Evolutionary conservation across 2,329 filamentous ascomycete species (phyloP), one percentile per base, ranked within the genome.

Genomic region (Colletotrichum sp.): DNA sequence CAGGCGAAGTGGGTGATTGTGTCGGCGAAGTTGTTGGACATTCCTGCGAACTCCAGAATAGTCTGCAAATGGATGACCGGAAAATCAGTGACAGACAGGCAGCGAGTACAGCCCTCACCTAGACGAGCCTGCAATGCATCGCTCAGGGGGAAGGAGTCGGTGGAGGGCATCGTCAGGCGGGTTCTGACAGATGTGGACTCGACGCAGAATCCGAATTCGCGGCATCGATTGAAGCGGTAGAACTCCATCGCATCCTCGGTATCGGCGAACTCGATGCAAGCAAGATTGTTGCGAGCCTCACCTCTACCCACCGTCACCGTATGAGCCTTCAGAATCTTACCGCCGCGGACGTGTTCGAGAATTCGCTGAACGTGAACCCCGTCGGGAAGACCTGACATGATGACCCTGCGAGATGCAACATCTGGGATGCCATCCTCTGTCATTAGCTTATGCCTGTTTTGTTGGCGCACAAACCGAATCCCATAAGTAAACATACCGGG

Each of bases 401-500:
- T 75, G 55, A 78, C 65, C 4, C 48, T 61, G 4, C 75, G 72
- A 25, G 68, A 78, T 6, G 61, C 32, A 25, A 69, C 59, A n/a
- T 74, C 74, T 76, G 59, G 34, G 16, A 65, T 30, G 15, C 27
- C 64, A 25, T 60, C 13, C 11, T 60, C 28, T 55, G n/a, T 28
- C 8, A 22, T 76, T 65, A 74, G 70, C 65, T 39, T 36, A 25
- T 72, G 68, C 11, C 15, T 44, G 25, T 9, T 59, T 19, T 34
- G 39, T 13, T 65, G 22, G 16, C 75, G 68, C 12, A 72, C 19
- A 48, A 68, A 77, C 11, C 75, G 68, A 34, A 76, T 52, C 19
- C 75, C 75, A 65, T 75, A 39, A 28, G 59, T 59, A 32, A 76
- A 77, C 72, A 75, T 77, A 68, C 67, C 68, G 39, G 75, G 75